phyloP scores from a whole-genome alignment of 2,329 filamentous ascomycete genomes.

The Cercospora sp. region DNA sequence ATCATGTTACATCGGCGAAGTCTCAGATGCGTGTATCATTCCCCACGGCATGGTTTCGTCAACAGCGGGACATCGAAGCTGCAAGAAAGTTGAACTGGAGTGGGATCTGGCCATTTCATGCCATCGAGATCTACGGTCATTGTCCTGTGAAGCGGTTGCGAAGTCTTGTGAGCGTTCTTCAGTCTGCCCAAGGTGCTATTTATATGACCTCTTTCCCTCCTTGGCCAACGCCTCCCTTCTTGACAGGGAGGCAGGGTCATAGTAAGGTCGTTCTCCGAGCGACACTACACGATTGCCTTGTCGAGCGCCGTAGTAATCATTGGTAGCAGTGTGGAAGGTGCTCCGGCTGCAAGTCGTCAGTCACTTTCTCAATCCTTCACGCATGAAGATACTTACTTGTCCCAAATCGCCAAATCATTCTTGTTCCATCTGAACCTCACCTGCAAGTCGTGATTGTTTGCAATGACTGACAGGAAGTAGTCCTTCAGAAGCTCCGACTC shows the following conservation, averaged over 20 bases:
- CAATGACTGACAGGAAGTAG: conserved; percentile 39
- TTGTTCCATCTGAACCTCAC: conserved; percentile 65
- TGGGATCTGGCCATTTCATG: neutral
- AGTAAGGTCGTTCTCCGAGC: conserved; percentile 28
- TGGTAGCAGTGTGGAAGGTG: conserved; percentile 26
- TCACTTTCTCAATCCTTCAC: neutral
- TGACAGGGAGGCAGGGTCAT: conserved; percentile 22
- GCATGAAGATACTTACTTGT: conserved; percentile 18
- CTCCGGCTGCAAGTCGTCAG: conserved; percentile 11
- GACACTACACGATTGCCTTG: conserved; percentile 25
- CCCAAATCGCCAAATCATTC: conserved; percentile 61
- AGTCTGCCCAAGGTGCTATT: neutral
- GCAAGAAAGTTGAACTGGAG: neutral
- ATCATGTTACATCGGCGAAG: neutral
- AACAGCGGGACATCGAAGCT: neutral
- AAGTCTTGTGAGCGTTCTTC: no score
- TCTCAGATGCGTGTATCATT: neutral
- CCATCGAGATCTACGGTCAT: no score
- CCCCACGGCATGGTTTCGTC: neutral
- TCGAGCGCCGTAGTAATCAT: conserved; percentile 26
- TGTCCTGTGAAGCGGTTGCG: no score
- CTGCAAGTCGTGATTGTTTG: conserved; percentile 66
- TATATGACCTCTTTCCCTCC: neutral
- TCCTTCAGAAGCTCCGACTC: conserved; percentile 32
- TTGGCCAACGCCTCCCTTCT: conserved; percentile 22